These are phyloP conservation scores for Aspergillus nomiae DNA, from an alignment of 2,329 filamentous ascomycete genomes.

Conservation along the genomic window DNA sequence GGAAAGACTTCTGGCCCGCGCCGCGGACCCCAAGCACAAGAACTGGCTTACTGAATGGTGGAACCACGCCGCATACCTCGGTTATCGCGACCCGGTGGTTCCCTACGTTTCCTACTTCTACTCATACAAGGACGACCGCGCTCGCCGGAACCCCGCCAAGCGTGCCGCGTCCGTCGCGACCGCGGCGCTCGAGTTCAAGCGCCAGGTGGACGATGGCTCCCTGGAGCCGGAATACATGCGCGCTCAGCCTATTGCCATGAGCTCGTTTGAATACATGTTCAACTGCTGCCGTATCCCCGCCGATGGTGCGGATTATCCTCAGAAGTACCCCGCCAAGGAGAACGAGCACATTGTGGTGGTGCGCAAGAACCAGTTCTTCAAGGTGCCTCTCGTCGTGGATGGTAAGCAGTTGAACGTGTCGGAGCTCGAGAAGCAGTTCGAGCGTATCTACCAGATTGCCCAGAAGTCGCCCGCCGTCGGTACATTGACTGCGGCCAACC, in stretches of 20 bases:
- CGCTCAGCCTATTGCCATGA: conserved; percentile 96
- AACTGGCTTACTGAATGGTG: conserved; percentile 99
- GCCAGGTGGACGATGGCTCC: conserved; percentile 76
- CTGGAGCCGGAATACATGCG: conserved; percentile 99
- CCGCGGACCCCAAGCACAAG: conserved; percentile 76
- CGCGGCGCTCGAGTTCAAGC: conserved; percentile 89
- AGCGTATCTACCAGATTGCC: conserved; percentile 76
- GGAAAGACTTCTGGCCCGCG: conserved; percentile 77
- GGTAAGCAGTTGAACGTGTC: conserved; percentile 84
- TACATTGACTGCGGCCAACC: conserved; percentile 85
- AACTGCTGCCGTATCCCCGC: conserved; percentile 85
- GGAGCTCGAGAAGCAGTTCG: conserved; percentile 90
- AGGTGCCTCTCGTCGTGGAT: conserved; percentile 77
- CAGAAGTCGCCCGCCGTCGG: conserved; percentile 74
- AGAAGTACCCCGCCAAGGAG: conserved; percentile 73
- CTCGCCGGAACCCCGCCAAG: conserved; percentile 84
- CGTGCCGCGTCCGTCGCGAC: conserved; percentile 88
- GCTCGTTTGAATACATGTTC: conserved; percentile 99
- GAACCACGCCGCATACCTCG: conserved; percentile 92
- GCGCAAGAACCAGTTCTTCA: conserved; percentile 98
- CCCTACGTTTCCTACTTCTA: conserved; percentile 99
- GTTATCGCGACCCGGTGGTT: conserved; percentile 91
- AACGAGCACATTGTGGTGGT: conserved; percentile 88
- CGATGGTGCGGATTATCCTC: conserved; percentile 76
- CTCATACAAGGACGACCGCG: conserved; percentile 91